Evolutionary conservation across 1,284 basidiomycete species (phyloP).

Genomic region (Polyporus tsugae): DNA sequence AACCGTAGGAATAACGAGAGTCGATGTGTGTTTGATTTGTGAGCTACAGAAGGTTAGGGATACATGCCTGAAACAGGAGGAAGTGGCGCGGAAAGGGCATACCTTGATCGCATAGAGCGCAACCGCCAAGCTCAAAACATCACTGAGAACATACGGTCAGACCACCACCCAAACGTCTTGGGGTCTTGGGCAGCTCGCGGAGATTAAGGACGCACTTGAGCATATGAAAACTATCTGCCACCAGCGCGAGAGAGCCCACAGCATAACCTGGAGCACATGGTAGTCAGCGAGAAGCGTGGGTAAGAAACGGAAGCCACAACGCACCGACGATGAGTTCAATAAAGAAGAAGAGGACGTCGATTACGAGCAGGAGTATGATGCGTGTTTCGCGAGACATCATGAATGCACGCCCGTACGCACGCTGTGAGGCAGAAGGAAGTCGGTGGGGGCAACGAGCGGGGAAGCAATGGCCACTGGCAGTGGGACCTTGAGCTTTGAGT

Average conservation of each 20-base stretch:
- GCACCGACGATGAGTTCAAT: conserved; percentile 87
- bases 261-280: conserved; percentile 74
- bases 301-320: conserved; percentile 35
- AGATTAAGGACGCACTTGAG: conserved; percentile 71
- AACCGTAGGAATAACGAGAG: conserved; percentile 88
- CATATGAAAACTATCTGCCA: conserved; percentile 99
- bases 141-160: conserved; percentile 56
- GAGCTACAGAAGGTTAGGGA: conserved; percentile 50
- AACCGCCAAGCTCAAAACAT: conserved; percentile 94
- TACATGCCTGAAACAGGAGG: conserved; percentile 16
- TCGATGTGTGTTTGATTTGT: conserved; percentile 61
- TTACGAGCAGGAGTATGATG: conserved; percentile 83
- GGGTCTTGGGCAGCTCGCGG: neutral
- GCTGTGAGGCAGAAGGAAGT: conserved; percentile 12
- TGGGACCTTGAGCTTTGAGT: too few relatives aligned
- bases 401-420: conserved; percentile 36
- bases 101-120: conserved; percentile 98
- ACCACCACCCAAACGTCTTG: conserved; percentile 5
- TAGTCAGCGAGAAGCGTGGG: conserved; percentile 9
- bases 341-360: conserved; percentile 93
- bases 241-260: conserved; percentile 92
- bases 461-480: neutral
- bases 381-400: conserved; percentile 75
- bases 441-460: conserved; percentile 7
- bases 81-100: conserved; percentile 25